Evolutionary conservation across 345 rosid species (phyloP).

Genomic region (Lumnitzera littorea): DNA sequence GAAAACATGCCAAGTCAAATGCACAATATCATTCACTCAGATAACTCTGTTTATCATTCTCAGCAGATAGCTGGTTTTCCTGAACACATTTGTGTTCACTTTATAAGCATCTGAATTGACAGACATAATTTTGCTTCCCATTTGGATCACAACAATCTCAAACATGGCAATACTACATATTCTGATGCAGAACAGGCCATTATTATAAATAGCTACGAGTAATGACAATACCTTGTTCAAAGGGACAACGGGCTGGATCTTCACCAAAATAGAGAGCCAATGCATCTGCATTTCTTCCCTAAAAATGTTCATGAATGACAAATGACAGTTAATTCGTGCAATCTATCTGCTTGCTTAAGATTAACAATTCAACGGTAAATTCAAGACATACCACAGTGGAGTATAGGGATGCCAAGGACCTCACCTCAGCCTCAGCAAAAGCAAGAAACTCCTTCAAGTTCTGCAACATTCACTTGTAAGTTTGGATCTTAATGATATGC

Average conservation of each 20-base stretch:
- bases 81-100: too few species aligned
- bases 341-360: too few species aligned
- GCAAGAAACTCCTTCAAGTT: constrained; percentile 63
- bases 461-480: constrained; percentile 30
- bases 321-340: not conserved
- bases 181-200: not conserved
- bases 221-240: constrained; percentile 61
- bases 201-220: not conserved
- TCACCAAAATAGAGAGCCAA: constrained; percentile 82
- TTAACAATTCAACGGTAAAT: not conserved
- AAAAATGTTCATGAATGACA: constrained; percentile 13
- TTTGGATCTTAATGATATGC: not conserved
- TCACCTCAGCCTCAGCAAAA: constrained; percentile 70
- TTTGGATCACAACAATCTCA: not conserved
- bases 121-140: too few species aligned
- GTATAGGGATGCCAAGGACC: constrained; percentile 59
- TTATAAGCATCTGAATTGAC: too few species aligned
- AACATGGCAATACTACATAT: not conserved
- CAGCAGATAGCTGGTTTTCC: too few species aligned
- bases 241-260: constrained; percentile 84
- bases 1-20: too few species aligned
- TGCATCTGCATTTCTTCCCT: constrained; percentile 85
- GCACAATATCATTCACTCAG: too few species aligned
- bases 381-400: constrained; percentile 51
- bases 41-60: too few species aligned